Evolutionary conservation across 148 eudicot species (phyloP).

Genomic region (Silene uniflora): DNA sequence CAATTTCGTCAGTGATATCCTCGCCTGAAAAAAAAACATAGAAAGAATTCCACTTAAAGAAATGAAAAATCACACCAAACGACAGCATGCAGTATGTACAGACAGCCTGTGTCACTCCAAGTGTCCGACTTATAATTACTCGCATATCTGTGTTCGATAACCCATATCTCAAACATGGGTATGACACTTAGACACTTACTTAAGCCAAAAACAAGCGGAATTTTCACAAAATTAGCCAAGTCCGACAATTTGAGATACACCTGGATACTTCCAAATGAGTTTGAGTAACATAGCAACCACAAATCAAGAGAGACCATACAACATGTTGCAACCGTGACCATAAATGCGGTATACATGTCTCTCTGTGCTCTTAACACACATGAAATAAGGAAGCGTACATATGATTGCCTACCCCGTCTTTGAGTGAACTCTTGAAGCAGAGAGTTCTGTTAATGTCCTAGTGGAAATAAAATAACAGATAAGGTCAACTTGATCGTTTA

Average conservation of each 20-base stretch:
- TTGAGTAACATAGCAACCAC: too few relatives aligned
- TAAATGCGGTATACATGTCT: not conserved
- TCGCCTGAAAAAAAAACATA: conserved; percentile 27
- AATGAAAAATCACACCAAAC: conserved; percentile 6
- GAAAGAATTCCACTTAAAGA: not conserved
- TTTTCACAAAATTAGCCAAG: not conserved
- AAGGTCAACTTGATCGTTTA: not conserved
- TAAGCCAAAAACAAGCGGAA: not conserved
- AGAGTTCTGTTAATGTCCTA: not conserved
- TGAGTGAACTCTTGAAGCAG: too few relatives aligned
- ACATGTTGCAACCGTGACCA: not conserved
- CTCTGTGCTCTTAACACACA: too few relatives aligned
- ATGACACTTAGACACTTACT: not conserved
- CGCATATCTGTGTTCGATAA: too few relatives aligned
- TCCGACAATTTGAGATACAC: too few relatives aligned
- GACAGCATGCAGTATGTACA: not conserved
- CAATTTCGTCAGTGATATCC: conserved; percentile 23
- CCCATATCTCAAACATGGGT: not conserved
- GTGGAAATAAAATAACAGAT: not conserved
- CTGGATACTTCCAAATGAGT: too few relatives aligned
- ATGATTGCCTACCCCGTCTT: too few relatives aligned
- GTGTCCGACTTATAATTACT: too few relatives aligned
- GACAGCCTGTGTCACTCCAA: too few relatives aligned
- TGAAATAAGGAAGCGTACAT: too few relatives aligned
- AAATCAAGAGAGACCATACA: too few relatives aligned